Evolutionary conservation across 106 monocot species (phyloP).

Genomic region (Dioscorea zingiberensis): DNA sequence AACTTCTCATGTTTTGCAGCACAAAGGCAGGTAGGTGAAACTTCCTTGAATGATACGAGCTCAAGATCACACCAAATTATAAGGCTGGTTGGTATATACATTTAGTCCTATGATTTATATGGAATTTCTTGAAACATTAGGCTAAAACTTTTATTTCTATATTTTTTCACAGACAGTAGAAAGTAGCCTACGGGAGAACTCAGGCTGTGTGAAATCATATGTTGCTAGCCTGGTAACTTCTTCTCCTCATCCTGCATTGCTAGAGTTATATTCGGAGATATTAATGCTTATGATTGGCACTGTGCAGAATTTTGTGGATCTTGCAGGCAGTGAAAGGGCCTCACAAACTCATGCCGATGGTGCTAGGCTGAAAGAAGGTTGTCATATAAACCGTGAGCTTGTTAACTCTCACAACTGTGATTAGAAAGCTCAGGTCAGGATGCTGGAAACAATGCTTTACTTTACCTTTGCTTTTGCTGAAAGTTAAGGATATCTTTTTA

Average conservation of each 20-base stretch:
- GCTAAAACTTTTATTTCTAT: neutral
- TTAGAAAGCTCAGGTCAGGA: constrained; percentile 87
- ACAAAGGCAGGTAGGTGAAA: constrained; percentile 95
- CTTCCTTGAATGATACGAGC: constrained; percentile 89
- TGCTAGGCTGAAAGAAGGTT: constrained; percentile 90
- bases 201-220: constrained; percentile 89
- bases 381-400: constrained; percentile 97
- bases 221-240: constrained; percentile 74
- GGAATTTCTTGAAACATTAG: neutral
- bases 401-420: constrained; percentile 88
- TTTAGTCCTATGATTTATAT: neutral
- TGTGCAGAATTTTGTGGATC: constrained; percentile 94
- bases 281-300: constrained; percentile 1
- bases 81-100: constrained; percentile 57
- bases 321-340: constrained; percentile 93
- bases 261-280: neutral
- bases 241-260: neutral
- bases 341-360: constrained; percentile 94
- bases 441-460: neutral
- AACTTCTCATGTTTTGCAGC: constrained; percentile 25
- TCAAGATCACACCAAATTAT: constrained; percentile 99
- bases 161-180: constrained; percentile 57
- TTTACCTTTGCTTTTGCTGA: neutral
- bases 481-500: too few species aligned
- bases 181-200: constrained; percentile 70